phyloP scores from a whole-genome alignment of 441 rosid genomes.

The Corymbia citriodora region DNA sequence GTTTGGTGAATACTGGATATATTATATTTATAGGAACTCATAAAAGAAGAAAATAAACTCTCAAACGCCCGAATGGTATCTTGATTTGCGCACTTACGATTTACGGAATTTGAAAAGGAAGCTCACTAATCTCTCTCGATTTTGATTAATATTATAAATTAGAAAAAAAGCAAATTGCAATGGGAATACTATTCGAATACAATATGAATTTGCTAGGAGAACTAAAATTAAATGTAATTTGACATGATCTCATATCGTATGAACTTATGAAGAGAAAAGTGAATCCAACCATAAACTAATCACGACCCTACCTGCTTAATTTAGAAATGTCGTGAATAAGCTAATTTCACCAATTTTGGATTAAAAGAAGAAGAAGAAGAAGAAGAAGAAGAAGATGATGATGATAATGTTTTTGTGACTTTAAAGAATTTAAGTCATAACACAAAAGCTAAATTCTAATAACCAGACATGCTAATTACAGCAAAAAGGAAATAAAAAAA shows the following conservation, averaged over 20 bases:
- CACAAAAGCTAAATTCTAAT: neutral
- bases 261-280: neutral
- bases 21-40: neutral
- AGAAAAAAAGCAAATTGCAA: neutral
- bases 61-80: neutral
- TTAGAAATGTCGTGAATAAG: accelerated
- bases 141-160: neutral
- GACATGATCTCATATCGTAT: no score
- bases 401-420: accelerated
- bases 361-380: no score
- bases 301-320: accelerated
- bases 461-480: neutral
- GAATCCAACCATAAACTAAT: neutral
- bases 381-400: accelerated
- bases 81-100: neutral
- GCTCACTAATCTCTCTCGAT: neutral
- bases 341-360: neutral
- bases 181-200: accelerated
- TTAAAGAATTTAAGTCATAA: neutral
- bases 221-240: no score
- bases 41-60: neutral
- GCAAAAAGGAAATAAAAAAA: neutral
- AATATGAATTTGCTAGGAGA: neutral
- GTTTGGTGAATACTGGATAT: neutral
- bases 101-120: neutral